These are phyloP conservation scores for Butyriboletus pseudospeciosus DNA, from an alignment of 1,284 basidiomycete species.

Conservation along the genomic window DNA sequence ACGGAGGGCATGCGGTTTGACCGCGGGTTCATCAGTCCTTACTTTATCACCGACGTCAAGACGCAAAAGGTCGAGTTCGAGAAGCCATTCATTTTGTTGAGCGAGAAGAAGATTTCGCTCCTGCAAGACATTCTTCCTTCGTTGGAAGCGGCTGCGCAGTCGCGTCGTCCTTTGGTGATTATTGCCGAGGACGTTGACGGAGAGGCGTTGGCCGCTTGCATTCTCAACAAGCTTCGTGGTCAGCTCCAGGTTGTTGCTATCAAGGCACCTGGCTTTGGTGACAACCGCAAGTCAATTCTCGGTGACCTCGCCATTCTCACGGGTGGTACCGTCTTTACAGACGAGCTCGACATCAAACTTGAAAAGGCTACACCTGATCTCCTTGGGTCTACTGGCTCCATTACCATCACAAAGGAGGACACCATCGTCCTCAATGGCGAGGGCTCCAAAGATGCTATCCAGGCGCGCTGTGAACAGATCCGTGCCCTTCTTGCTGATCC, in stretches of 20 bases:
- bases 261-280: constrained; percentile 98
- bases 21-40: constrained; percentile 97
- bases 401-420: constrained; percentile 98
- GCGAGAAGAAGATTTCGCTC: constrained; percentile 97
- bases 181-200: constrained; percentile 98
- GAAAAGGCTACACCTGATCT: constrained; percentile 87
- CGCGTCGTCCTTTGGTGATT: constrained; percentile 90
- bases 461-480: constrained; percentile 93
- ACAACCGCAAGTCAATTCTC: constrained; percentile 97
- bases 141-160: constrained; percentile 88
- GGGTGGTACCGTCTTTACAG: constrained; percentile 95
- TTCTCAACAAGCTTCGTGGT: constrained; percentile 97
- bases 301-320: constrained; percentile 97
- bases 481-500: constrained; percentile 79
- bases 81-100: constrained; percentile 90
- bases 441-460: constrained; percentile 81
- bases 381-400: constrained; percentile 87
- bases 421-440: constrained; percentile 95
- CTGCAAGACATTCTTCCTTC: constrained; percentile 95
- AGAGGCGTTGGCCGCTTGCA: constrained; percentile 95
- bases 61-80: constrained; percentile 95
- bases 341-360: constrained; percentile 97
- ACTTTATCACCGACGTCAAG: constrained; percentile 99
- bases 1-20: constrained; percentile 99
- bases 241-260: constrained; percentile 91